These are phyloP conservation scores for Citrullus colocynthis DNA, from an alignment of 306 rosid genomes.

Conservation along the genomic window DNA sequence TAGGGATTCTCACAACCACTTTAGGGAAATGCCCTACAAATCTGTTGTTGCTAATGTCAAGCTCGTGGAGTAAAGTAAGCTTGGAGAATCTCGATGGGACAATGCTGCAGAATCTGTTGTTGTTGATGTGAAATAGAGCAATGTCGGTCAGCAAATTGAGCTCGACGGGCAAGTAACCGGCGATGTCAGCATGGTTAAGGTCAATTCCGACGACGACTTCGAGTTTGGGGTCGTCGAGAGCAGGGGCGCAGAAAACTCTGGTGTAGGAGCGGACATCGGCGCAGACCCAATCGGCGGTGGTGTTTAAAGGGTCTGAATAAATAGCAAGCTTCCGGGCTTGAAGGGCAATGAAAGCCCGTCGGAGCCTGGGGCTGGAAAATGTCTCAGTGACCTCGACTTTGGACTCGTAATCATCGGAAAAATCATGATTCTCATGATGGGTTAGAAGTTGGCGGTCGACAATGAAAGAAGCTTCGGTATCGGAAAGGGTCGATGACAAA, in stretches of 20 bases:
- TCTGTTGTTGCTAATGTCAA: slow-evolving; percentile 70
- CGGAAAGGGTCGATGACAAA: slow-evolving; percentile 29
- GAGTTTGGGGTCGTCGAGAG: slow-evolving; percentile 29
- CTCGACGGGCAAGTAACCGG: slow-evolving; percentile 57
- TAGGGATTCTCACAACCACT: slow-evolving; percentile 25
- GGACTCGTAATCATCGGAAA: slow-evolving; percentile 23
- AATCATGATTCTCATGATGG: slow-evolving; percentile 22
- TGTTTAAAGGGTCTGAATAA: slow-evolving; percentile 51
- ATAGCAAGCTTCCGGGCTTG: slow-evolving; percentile 52
- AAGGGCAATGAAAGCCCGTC: slow-evolving; percentile 49
- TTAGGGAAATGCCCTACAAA: slow-evolving; percentile 62
- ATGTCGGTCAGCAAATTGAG: slow-evolving; percentile 46
- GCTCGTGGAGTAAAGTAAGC: slow-evolving; percentile 32
- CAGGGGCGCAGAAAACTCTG: slow-evolving; percentile 46
- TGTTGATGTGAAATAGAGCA: slow-evolving; percentile 54
- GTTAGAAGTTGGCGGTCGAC: slow-evolving; percentile 44
- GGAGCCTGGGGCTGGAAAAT: slow-evolving; percentile 29
- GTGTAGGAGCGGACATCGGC: slow-evolving; percentile 54
- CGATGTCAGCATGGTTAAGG: slow-evolving; percentile 69
- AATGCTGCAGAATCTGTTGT: slow-evolving; percentile 68
- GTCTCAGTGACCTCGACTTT: neutral
- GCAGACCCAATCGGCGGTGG: slow-evolving; percentile 57
- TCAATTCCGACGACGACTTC: slow-evolving; percentile 70
- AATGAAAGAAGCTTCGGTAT: slow-evolving; percentile 29
- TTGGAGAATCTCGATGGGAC: slow-evolving; percentile 41